Evolutionary conservation across 2,329 filamentous ascomycete species (phyloP), one percentile per base, ranked within the genome.

Genomic region (Colletotrichum tabaci): DNA sequence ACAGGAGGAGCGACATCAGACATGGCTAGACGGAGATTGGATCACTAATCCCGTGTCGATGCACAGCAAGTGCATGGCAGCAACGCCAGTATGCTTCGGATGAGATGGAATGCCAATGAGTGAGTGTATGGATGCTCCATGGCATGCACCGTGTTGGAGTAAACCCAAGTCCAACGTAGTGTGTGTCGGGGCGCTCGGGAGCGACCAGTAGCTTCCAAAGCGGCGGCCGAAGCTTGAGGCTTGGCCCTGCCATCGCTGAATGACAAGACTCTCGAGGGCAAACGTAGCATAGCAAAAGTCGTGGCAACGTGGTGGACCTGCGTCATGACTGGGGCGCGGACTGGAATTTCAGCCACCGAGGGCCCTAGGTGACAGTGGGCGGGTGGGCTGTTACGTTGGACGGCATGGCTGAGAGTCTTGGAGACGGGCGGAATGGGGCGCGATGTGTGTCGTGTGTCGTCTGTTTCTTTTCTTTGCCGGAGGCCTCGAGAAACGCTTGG

Each of bases 401-500:
- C 35, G 30, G 57, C 50, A 56, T 50, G 56, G 57, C 38, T 58
- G 57, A 57, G 35, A 52, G 50, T 56, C 64, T 71, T 67, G 64
- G 64, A 44, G 55, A 38, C n/a, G 21, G 23, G 40, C 35, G 21
- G 42, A 35, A 46, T 35, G 57, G 62, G 65, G 23, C 65, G 52
- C 47, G 18, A 30, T n/a, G 38, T 38, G 35, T 38, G 35, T 35
- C 35, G n/a, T 18, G 16, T n/a, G 6, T 16, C 55, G 26, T 50
- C 35, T 5, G 35, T 40, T 50, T 46, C 47, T 38, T 56, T 50
- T 38, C 63, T 30, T 60, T 60, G 40, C 30, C 26, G 68, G 69
- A 72, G 69, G 69, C 69, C 65, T 72, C 69, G 53, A 68, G 53
- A 42, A 66, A 67, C 60, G 53, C 69, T 72, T 72, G 69, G 69